These are phyloP conservation scores for Schizosaccharomyces lindneri DNA, from an alignment of 805 yeast genomes.

Conservation along the genomic window DNA sequence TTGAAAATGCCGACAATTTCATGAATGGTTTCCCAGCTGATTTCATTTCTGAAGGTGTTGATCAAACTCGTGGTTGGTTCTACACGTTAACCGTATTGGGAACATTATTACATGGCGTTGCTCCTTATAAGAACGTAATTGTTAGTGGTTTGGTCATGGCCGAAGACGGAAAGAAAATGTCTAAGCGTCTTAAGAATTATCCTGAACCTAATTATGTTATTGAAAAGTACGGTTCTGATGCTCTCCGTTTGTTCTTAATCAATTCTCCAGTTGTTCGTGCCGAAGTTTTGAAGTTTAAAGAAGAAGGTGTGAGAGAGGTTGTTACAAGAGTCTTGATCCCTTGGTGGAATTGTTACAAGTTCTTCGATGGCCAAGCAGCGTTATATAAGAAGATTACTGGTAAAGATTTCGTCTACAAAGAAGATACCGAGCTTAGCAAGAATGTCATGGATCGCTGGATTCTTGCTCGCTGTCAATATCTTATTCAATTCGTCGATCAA, in stretches of 20 bases:
- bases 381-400: conserved; percentile 53
- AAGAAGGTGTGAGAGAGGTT: conserved; percentile 96
- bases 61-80: conserved; percentile 99
- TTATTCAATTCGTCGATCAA: conserved; percentile 57
- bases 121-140: conserved; percentile 86
- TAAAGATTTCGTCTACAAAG: conserved; percentile 48
- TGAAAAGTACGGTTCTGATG: conserved; percentile 89
- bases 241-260: conserved; percentile 80
- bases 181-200: conserved; percentile 89
- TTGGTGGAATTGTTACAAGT: conserved; percentile 96
- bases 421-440: conserved; percentile 27
- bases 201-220: conserved; percentile 79
- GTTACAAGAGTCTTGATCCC: conserved; percentile 87
- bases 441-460: conserved; percentile 97
- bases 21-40: conserved; percentile 73
- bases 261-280: conserved; percentile 95
- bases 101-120: conserved; percentile 72
- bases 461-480: conserved; percentile 82
- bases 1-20: conserved; percentile 57
- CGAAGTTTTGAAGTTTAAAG: conserved; percentile 87
- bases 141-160: conserved; percentile 94
- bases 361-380: conserved; percentile 82
- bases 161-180: conserved; percentile 97
- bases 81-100: conserved; percentile 89
- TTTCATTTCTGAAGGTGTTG: conserved; percentile 94